Percentiles rank a stretch among this genome's conserved stretches.
These are phyloP conservation scores for Paecilomyces niveus DNA, from an alignment of 2,329 filamentous ascomycete genomes.

Conservation along the genomic window DNA sequence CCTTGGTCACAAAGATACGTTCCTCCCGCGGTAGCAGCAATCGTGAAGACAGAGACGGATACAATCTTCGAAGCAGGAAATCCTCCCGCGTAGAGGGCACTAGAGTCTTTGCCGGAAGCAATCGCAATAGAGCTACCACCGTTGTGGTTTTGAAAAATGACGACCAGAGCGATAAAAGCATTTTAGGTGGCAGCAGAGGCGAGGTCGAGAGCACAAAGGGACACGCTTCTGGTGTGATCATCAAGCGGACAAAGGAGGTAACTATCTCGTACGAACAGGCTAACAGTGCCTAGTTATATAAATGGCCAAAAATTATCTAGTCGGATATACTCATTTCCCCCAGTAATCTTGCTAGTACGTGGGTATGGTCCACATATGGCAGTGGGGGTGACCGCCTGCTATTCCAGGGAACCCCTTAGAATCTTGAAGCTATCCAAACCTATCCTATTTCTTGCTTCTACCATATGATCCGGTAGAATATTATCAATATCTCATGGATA, in stretches of 20 bases:
- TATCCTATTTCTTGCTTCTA: too few relatives aligned
- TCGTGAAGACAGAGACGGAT: constrained; percentile 7
- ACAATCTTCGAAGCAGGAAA: constrained; percentile 1
- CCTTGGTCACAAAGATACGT: constrained; percentile 9
- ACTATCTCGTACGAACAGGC: neutral
- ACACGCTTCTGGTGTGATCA: neutral
- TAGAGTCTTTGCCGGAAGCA: neutral
- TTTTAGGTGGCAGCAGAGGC: neutral
- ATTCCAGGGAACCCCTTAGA: too few relatives aligned
- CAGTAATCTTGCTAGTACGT: too few relatives aligned
- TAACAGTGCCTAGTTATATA: neutral
- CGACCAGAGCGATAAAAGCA: neutral
- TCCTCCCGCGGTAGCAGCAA: neutral
- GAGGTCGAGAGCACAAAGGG: neutral
- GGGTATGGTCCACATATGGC: too few relatives aligned
- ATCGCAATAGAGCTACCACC: neutral
- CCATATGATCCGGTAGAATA: too few relatives aligned
- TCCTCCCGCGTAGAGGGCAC: neutral
- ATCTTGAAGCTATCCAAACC: too few relatives aligned
- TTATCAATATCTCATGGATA: too few relatives aligned
- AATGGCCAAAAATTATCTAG: neutral
- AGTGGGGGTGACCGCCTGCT: too few relatives aligned
- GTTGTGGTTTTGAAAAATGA: neutral
- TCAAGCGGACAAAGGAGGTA: neutral
- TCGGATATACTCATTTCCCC: too few relatives aligned